These are phyloP conservation scores for Trichoderma asperellum DNA, from an alignment of 2,329 filamentous ascomycete species.

Conservation along the genomic window DNA sequence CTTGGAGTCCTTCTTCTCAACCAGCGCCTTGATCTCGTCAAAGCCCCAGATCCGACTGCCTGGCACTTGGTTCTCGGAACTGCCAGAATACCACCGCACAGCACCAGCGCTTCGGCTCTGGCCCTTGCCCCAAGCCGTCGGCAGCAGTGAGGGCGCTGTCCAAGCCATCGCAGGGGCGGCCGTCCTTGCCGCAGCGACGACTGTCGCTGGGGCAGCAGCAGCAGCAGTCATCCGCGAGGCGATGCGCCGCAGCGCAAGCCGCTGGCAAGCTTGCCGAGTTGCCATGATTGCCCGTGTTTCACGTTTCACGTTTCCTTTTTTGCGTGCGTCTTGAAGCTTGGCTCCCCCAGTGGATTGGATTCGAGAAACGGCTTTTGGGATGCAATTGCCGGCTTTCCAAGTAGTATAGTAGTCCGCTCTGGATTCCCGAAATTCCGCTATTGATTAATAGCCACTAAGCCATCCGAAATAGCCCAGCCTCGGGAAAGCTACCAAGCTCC, in stretches of 20 bases:
- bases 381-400: neutral
- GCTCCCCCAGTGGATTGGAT: neutral
- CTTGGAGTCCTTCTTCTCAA: constrained; percentile 22
- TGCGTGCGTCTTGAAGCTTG: neutral
- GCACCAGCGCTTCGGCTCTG: neutral
- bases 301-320: neutral
- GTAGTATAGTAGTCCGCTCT: neutral
- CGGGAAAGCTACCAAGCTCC: neutral
- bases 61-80: constrained; percentile 21
- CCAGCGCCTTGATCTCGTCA: constrained; percentile 34
- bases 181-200: neutral
- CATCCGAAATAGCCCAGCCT: neutral
- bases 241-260: constrained; percentile 22
- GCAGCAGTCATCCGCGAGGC: neutral
- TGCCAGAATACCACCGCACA: constrained; percentile 38
- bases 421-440: neutral
- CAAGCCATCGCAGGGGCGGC: neutral
- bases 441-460: neutral
- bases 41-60: constrained; percentile 52
- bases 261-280: constrained; percentile 9
- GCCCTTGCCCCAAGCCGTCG: neutral
- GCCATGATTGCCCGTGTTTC: neutral
- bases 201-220: neutral
- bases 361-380: neutral
- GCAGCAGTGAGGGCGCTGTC: neutral